Evolutionary conservation across 768 basidiomycete genomes (phyloP), one percentile per base, ranked within the genome.

Genomic region (Auriscalpium orientale): DNA sequence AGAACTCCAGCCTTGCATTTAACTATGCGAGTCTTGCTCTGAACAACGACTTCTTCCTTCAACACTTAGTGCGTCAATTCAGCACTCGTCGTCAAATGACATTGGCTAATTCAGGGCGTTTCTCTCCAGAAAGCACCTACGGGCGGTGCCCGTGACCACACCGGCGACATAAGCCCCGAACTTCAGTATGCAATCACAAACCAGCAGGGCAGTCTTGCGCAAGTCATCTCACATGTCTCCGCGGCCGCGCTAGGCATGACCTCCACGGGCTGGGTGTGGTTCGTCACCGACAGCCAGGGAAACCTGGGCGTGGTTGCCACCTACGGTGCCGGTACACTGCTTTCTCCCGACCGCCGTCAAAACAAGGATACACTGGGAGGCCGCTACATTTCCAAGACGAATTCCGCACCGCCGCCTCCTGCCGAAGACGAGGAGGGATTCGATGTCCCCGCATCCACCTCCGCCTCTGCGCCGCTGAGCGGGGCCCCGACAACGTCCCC

Each of bases 1-100:
- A 79, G 45, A 73, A 79, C 21, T 72, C 82, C 52, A 78, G 83
- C 1, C 71, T 95, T 52, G 81, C 83, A 22, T 98, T 94, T 71
- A 95, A 90, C 71, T 93, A 95, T 66, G 93, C 95, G 4, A 88
- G 88, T 60, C 80, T 91, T 48, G 91, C 95, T 6, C 74, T 98
- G 58, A 99, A 98, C 74, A 98, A 97, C 70, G 84, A 85, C 63
- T 98, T 91, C 79, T 98, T 98, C 78, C 79, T 99, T 33, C 80
- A 90, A 61, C 78, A 77, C 56, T 77, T 99, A 40, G 95, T 98
- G 68, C 51, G 92, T 78, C 43, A 22, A 20, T 22, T 50, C 51
- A 38, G 15, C 6, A 16, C 21, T 3, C 15, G 35, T 34, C 34
- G 13, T 37, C 40, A 8, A 35, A 36, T 52, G 28, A 7, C 28